A percentile compares a stretch with the other conserved stretches of the same genome.
These are phyloP conservation scores for Hypoxylon crocopeplum DNA, from an alignment of 495 filamentous ascomycete species.

Conservation along the genomic window DNA sequence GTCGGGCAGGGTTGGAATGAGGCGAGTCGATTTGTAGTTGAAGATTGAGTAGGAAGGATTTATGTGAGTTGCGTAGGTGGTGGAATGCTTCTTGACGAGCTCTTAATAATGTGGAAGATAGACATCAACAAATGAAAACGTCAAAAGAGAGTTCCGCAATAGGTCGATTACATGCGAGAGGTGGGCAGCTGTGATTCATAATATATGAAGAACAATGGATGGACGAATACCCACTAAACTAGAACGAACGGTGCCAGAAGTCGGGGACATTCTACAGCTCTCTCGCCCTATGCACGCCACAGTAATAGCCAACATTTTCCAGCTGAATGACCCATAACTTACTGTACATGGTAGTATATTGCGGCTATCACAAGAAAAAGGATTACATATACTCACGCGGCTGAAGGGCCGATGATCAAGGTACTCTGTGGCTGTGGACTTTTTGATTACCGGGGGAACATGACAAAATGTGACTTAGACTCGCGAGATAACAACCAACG, in stretches of 20 bases:
- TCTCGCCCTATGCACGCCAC: constrained; percentile 16
- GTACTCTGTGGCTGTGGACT: constrained; percentile 26
- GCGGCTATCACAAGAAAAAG: constrained; percentile 6
- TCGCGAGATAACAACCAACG: neutral
- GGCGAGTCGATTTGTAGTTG: no score
- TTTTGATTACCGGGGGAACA: constrained; percentile 12
- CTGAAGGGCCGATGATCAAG: constrained; percentile 19
- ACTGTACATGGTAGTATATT: constrained; percentile 4
- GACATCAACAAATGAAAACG: no score
- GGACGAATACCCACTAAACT: constrained; percentile 21
- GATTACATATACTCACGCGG: constrained; percentile 2
- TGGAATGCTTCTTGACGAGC: no score
- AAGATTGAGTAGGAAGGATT: no score
- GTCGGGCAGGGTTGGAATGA: constrained; percentile 5
- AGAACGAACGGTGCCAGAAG: constrained; percentile 12
- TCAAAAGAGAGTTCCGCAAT: neutral
- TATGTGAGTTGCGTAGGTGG: no score
- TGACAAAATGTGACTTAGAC: constrained; percentile 20
- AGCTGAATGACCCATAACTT: constrained; percentile 12
- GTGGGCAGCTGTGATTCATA: constrained; percentile 16
- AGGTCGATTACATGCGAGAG: neutral
- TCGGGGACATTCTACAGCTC: constrained; percentile 6
- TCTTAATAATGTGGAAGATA: no score
- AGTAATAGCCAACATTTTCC: constrained; percentile 4
- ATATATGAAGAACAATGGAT: constrained; percentile 19